A percentile compares a stretch with the other conserved stretches of the same genome.
These are phyloP conservation scores for Coriolopsis trogii DNA, from an alignment of 1,284 basidiomycete species.

Conservation along the genomic window DNA sequence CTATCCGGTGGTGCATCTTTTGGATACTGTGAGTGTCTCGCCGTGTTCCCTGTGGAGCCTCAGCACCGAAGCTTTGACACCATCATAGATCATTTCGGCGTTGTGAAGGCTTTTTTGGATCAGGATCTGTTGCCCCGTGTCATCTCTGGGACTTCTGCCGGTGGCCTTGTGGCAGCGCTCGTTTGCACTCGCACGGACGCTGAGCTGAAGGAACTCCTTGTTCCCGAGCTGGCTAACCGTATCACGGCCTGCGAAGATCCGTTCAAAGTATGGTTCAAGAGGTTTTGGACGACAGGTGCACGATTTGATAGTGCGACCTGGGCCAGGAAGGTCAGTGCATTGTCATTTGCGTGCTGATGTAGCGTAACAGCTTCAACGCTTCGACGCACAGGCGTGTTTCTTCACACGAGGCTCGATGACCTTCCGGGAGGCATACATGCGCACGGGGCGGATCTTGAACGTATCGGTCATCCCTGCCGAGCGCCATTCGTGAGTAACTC, in stretches of 20 bases:
- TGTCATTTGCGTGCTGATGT: neutral
- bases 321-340: conserved; percentile 78
- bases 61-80: no score
- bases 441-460: conserved; percentile 93
- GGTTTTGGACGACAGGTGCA: conserved; percentile 90
- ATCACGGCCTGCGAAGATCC: conserved; percentile 93
- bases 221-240: conserved; percentile 83
- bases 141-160: conserved; percentile 91
- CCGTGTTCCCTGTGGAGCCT: no score
- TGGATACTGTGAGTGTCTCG: conserved; percentile 74
- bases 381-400: conserved; percentile 63
- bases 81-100: conserved; percentile 80
- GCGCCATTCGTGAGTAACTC: conserved; percentile 76
- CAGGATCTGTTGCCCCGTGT: conserved; percentile 87
- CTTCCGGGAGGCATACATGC: conserved; percentile 93
- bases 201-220: conserved; percentile 80
- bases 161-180: conserved; percentile 86
- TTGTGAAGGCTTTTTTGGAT: conserved; percentile 91
- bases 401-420: conserved; percentile 96
- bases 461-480: conserved; percentile 95
- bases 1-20: conserved; percentile 94
- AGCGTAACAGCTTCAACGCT: neutral
- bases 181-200: conserved; percentile 90
- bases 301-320: conserved; percentile 91
- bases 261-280: conserved; percentile 73